Evolutionary conservation across 2,329 filamentous ascomycete genomes (phyloP).

Genomic region (Neocucurbitaria cava): DNA sequence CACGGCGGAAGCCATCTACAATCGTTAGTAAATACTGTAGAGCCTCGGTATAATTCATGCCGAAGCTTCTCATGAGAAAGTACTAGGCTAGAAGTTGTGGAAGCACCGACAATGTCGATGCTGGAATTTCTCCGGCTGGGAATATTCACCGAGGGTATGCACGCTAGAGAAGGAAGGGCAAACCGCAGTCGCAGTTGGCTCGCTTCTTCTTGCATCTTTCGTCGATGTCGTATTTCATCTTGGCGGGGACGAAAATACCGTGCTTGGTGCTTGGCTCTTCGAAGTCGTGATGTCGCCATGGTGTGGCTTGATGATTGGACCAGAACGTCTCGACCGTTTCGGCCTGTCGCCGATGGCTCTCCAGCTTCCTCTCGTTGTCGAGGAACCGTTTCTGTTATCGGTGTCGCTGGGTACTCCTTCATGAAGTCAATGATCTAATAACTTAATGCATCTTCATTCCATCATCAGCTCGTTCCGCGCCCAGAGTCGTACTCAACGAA

Average conservation of each 20-base stretch:
- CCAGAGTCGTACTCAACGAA: constrained; percentile 21
- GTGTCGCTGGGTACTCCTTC: neutral
- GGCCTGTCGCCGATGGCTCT: neutral
- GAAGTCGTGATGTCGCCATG: constrained; percentile 21
- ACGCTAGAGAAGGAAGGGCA: neutral
- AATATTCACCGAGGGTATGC: neutral
- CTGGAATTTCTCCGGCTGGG: constrained; percentile 17
- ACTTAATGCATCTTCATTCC: constrained; percentile 27
- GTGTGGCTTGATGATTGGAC: constrained; percentile 14
- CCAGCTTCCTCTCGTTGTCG: neutral
- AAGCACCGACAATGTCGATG: neutral
- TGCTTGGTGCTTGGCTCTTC: constrained; percentile 18
- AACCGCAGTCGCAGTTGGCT: neutral
- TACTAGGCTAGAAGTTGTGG: neutral
- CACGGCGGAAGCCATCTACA: neutral
- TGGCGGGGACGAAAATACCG: constrained; percentile 11
- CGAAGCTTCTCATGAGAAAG: neutral
- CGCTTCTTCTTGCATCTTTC: neutral
- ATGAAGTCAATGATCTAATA: neutral
- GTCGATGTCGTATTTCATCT: neutral
- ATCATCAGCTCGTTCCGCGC: constrained; percentile 28
- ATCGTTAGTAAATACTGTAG: neutral
- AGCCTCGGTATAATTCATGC: constrained; percentile 17
- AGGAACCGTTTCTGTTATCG: neutral
- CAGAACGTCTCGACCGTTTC: neutral